Evolutionary conservation across 2,329 filamentous ascomycete species (phyloP), one percentile per base, ranked within the genome.

Genomic region (Colletotrichum tropicicola): DNA sequence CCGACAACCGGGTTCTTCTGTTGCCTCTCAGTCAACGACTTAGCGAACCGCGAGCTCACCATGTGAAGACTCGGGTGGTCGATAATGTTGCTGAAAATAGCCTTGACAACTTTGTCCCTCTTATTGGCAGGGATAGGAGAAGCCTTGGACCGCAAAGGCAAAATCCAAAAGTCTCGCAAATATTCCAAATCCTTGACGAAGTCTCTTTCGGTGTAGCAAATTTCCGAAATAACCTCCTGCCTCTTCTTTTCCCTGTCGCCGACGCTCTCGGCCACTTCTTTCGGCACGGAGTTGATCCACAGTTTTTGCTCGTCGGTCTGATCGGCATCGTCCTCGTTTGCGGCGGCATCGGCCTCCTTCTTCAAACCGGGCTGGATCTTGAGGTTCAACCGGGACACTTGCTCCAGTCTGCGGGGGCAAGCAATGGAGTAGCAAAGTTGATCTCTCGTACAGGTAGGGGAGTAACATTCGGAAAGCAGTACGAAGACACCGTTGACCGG

Each of bases 121-220:
- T 93, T 89, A 65, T 93, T 89, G 69, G 96, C 89, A 5, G 96
- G 95, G 68, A 99, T 97, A 0, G 94, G 95, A 4, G 95, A 98
- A 15, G 87, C 86, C 67, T 91, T 90, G 27, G 91, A 92, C 52
- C 94, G 89, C 61, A 99, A 81, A 9, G 96, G 96, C 70, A 96
- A 87, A 81, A 99, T 97, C 96, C 96, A 99, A 83, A 98, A 99
- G 81, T 99, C 96, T 67, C 96, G 89, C 28, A 99, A 84, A 75
- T 99, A 99, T 78, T 99, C 96, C 72, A 99, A 83, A 78, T 99
- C 96, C 82, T 99, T 99, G 75, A 99, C 96, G 73, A 99, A 99
- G 80, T 99, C 96, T 71, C 96, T 89, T 77, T 99, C 96, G 0
- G 96, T 99, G 80, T 99, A 99, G 89, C 97, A 98, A 67, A 98